Base-by-base conservation (phyloP, 768 basidiomycete genomes). In the Leccinum obscurum region DNA sequence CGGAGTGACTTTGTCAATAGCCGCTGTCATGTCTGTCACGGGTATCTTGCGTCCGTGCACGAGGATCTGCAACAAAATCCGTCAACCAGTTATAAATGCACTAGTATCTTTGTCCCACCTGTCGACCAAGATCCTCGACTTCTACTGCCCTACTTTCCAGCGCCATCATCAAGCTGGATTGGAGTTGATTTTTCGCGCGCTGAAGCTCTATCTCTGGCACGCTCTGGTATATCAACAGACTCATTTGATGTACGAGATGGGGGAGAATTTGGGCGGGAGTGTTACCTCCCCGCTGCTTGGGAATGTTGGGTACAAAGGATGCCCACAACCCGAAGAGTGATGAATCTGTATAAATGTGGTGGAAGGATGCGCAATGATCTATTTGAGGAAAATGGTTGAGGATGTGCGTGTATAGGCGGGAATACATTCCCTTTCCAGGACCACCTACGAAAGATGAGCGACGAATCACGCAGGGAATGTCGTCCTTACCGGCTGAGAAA, bases 341-440 rank as follows among this genome's bases (percentile, higher is more conserved):
- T 0, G 93, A 92, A 72, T 98, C 95, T 58, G 87, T 86, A 76
- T 98, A 98, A 70, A 95, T 95, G 76, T 98, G 96, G 72, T 98
- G 95, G 88, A 97, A 98, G 20, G 93, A 89, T 9, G 92, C 89
- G 73, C 95, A 98, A 74, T 95, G 93, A 74, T 98, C 96, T 68
- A 98, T 84, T 69, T 92, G 88, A 54, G 93, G 85, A 78, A 94
- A 92, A 70, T 92, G 90, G 73, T 98, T 98, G 59, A 98, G 86
- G 68, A 98, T 93, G 71, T 94, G 88, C 10, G 94, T 96, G 78
- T 98, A 98, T 30, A 98, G 77, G 26, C 96, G 89, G 35, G 95
- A 94, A 81, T 97, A 98, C 96, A 98, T 98, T 67, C 96, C 96
- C 78, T 98, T 98, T 15, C 96, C 96, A 3, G 96, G 96, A 4